Base-by-base conservation (phyloP, 2,329 filamentous ascomycete species). In the Dothideomycetes sp. region DNA sequence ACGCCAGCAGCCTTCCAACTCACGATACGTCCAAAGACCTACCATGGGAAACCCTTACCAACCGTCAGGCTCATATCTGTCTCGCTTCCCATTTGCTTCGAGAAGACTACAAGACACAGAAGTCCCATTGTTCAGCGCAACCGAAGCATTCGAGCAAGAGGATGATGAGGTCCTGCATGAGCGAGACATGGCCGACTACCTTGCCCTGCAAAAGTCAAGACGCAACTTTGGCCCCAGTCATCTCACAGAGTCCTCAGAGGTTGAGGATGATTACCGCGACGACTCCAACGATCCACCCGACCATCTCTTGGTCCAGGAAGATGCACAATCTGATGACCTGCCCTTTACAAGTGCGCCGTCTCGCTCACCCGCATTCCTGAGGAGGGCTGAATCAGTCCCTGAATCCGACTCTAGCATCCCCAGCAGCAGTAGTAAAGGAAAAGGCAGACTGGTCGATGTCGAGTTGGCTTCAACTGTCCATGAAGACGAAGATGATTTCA, bases 131-230 rank as follows among this genome's bases (percentile, higher is more conserved):
- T 96, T 98, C 60, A 94, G 86, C 54, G 80, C 84, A 4, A 76
- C 87, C 12, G 87, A 94, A 58, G 86, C 93, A 55, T 91, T 93
- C 48, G 79, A 83, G 45, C 88, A 95, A 61, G 85, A 93, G 55
- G 88, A 95, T 47, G 89, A 96, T 45, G 88, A 91, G 57, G 82
- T 85, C 52, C 87, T 94, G 61, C 80, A 85, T 52, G 84, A 93
- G 52, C 71, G 87, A 39, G 89, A 96, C 56, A 84, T 89, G 24
- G 87, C 87, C n/a, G 91, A 96, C 61, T 79, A 91, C 49, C 93
- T 88, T 61, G 89, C 89, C 4, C 68, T 98, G 42, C 88, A 96
- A 60, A 75, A 82, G 50, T 96, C 89, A 48, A 76, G 91, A 50
- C 76, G 88, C 34, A 84, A 94, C 43, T 89, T 95, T 55, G 85